These are phyloP conservation scores for Lachancea kluyveri DNA, from an alignment of 805 yeast species.

Conservation along the genomic window DNA sequence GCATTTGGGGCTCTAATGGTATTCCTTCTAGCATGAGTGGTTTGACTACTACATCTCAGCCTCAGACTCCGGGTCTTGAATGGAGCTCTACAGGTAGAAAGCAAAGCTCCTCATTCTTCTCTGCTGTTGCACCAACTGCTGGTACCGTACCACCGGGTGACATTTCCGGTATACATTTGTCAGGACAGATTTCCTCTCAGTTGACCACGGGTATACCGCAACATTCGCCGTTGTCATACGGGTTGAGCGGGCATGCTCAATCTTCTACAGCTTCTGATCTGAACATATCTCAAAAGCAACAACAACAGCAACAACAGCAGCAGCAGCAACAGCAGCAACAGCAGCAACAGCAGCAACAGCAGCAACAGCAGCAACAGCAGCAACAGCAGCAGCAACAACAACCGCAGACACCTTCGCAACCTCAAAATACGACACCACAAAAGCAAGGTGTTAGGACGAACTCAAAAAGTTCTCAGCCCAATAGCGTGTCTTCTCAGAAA, in stretches of 20 bases:
- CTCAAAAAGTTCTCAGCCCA: constrained; percentile 15
- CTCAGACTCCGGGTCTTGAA: constrained; percentile 28
- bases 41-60: constrained; percentile 23
- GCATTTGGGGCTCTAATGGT: constrained; percentile 29
- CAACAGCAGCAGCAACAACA: constrained; percentile 15
- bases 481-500: constrained; percentile 13
- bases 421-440: constrained; percentile 18
- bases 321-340: constrained; percentile 21
- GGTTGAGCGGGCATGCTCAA: constrained; percentile 14
- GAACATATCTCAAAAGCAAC: constrained; percentile 22
- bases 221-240: constrained; percentile 35
- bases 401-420: constrained; percentile 12
- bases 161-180: constrained; percentile 21
- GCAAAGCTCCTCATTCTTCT: constrained; percentile 24
- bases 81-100: constrained; percentile 25
- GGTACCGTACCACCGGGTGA: constrained; percentile 12
- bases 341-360: constrained; percentile 11
- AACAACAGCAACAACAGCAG: constrained; percentile 28
- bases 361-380: constrained; percentile 11
- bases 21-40: constrained; percentile 28
- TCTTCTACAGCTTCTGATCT: constrained; percentile 4
- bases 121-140: constrained; percentile 10
- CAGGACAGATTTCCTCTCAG: constrained; percentile 6
- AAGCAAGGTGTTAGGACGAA: constrained; percentile 14
- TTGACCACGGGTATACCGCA: constrained; percentile 15